Evolutionary conservation across 2,329 filamentous ascomycete genomes (phyloP).

Genomic region (Hirsutella rhossiliensis): DNA sequence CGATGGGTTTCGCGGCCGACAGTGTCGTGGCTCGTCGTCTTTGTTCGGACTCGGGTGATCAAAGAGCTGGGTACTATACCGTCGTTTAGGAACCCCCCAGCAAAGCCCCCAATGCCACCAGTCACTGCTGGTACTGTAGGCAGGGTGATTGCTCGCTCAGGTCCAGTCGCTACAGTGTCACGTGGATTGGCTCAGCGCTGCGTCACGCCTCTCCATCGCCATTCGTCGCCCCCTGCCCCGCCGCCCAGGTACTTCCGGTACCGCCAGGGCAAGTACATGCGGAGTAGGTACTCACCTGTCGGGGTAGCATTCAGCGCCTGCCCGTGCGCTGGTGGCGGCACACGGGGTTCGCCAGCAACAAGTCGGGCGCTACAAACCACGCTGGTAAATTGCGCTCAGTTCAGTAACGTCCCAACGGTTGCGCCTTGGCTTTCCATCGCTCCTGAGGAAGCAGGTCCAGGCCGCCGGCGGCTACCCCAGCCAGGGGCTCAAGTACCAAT

Average conservation of each 20-base stretch:
- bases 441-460: too few relatives aligned
- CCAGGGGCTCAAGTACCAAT: too few relatives aligned
- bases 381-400: too few relatives aligned
- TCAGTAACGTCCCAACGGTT: too few relatives aligned
- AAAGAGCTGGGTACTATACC: background rate
- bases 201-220: background rate
- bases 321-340: too few relatives aligned
- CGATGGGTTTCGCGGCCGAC: background rate
- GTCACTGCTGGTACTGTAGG: background rate
- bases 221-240: background rate
- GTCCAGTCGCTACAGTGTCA: slow-evolving; percentile 1
- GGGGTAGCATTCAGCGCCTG: too few relatives aligned
- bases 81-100: background rate
- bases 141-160: background rate
- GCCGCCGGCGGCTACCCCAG: too few relatives aligned
- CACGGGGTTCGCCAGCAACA: too few relatives aligned
- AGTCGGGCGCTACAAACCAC: background rate
- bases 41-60: background rate
- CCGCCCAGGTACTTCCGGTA: background rate
- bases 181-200: slow-evolving; percentile 1
- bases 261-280: too few relatives aligned
- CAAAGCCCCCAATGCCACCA: background rate
- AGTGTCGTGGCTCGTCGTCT: background rate
- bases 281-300: background rate
- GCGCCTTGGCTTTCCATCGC: background rate